phyloP scores from a whole-genome alignment of 441 rosid species.

The Monsonia emarginata region DNA sequence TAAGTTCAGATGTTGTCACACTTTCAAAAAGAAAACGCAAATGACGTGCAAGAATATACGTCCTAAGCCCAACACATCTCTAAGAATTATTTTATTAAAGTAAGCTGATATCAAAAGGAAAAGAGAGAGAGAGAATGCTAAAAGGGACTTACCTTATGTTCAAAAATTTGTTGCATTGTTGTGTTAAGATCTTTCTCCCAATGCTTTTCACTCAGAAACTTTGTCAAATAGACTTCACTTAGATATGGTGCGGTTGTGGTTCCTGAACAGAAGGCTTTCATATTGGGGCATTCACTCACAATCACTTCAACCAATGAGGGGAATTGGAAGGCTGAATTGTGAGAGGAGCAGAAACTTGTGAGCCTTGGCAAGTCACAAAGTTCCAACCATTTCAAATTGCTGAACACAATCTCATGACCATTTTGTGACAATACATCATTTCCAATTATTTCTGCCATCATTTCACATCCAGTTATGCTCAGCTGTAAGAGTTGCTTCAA shows the following conservation, averaged over 20 bases:
- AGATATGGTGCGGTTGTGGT: conserved; percentile 7
- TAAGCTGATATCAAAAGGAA: not conserved
- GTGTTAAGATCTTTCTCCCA: conserved; percentile 21
- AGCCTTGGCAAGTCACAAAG: conserved; percentile 18
- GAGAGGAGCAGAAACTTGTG: conserved; percentile 17
- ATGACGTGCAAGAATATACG: too few species aligned
- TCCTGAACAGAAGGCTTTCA: conserved; percentile 17
- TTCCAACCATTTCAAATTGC: conserved; percentile 9
- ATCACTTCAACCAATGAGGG: conserved; percentile 14
- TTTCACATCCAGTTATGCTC: conserved; percentile 16
- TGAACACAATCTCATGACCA: conserved; percentile 15
- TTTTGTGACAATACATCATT: not conserved
- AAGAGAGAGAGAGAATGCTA: not conserved
- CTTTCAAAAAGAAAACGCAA: too few species aligned
- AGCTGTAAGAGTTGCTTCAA: conserved; percentile 18
- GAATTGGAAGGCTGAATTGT: conserved; percentile 2
- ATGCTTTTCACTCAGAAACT: not conserved
- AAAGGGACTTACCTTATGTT: not conserved
- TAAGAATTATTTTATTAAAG: not conserved
- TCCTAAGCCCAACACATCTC: too few species aligned
- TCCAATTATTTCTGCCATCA: conserved; percentile 15
- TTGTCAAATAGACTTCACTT: not conserved
- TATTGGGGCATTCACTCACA: conserved; percentile 19
- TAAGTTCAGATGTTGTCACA: too few species aligned
- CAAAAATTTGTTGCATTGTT: not conserved